Base-by-base conservation (phyloP, 495 filamentous ascomycete genomes). In the Baudoinia panamericana region DNA sequence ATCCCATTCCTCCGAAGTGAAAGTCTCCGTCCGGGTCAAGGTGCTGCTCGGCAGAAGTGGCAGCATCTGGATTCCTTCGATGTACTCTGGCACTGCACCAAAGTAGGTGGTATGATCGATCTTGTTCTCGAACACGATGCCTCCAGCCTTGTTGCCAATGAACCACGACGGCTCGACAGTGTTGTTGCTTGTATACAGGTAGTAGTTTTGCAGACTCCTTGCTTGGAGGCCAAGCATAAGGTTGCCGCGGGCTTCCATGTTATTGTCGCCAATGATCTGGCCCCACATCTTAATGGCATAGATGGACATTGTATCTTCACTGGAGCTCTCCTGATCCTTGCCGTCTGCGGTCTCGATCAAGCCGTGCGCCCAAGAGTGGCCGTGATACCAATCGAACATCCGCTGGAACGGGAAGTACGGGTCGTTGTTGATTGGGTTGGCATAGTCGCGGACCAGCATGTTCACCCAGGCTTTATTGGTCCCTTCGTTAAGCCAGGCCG, bases 251-350 rank as follows among this genome's bases (percentile, higher is more conserved):
- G 84, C 84, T 56, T 90, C 90, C 71, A 95, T 78, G 46, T 80
- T 80, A 5, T 61, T 57, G 58, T 95, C 81, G 7, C 75, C 75
- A 27, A 69, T 76, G 0, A 80, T 76, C 11, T 63, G 63, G 10
- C 87, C 90, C 92, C 90, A 97, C 75, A 96, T 82, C 63, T 94
- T 93, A 48, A 95, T 63, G 0, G 81, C 81, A 53, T 95, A 95
- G 1, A 44, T 53, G 16, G 80, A 74, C 47, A 82, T 84, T 68
- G 81, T 72, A 59, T 97, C 90, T 63, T 97, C 90, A 5, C 82
- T 90, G 27, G 80, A 80, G 13, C 80, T 86, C 57, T 97, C 90
- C 55, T 95, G 68, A 54, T 97, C 82, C 54, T 95, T 94, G 48
- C 86, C 82, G 54, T 97, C 92, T 26, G 64, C 71, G n/a, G 78